Evolutionary conservation across 2,329 filamentous ascomycete genomes (phyloP), one percentile per base, ranked within the genome.

Genomic region (Scortechinia acanthostroma): DNA sequence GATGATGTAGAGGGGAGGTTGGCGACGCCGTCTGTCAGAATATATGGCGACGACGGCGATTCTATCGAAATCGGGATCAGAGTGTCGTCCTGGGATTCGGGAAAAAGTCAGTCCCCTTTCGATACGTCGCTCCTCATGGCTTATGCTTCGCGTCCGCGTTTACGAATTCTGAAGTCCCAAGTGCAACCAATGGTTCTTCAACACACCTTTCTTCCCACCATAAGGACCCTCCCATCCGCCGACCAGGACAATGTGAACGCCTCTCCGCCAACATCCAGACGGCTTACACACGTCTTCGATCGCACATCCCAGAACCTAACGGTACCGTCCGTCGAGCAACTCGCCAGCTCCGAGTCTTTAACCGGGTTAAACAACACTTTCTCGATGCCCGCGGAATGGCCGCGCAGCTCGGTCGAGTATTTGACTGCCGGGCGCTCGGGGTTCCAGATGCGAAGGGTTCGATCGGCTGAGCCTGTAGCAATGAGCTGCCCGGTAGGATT

Each of bases 271-370:
- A 73, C 61, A 49, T 71, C 66, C 4, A 73, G 53, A 42, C 62
- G 65, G 49, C 64, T 66, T 16, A 70, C 63, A 47, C 68, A 71
- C 2, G 57, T 64, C 53, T 71, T 71, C 14, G 64, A 67, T 37
- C 69, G 62, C 20, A 71, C 70, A 53, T 73, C 69, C 69, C 69
- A 73, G 49, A 73, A 66, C 33, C 68, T 62, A 42, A 71, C 68
- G 2, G 68, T 71, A 2, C 69, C 69, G 54, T 73, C 69, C 1
- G 61, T 64, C 1, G 68, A 69, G 51, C 68, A 71, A 45, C 68
- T 72, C 3, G 69, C 69, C 23, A 73, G 53, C 51, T 73, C 69
- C 3, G 68, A 66, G 50, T 73, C 69, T 33, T 65, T 63, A 2
- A 66, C 65, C 2, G 69, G 69, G 47, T 73, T 71, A 51, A 71